Base-by-base conservation (phyloP, 495 filamentous ascomycete species). In the Penicillium coffeae region DNA sequence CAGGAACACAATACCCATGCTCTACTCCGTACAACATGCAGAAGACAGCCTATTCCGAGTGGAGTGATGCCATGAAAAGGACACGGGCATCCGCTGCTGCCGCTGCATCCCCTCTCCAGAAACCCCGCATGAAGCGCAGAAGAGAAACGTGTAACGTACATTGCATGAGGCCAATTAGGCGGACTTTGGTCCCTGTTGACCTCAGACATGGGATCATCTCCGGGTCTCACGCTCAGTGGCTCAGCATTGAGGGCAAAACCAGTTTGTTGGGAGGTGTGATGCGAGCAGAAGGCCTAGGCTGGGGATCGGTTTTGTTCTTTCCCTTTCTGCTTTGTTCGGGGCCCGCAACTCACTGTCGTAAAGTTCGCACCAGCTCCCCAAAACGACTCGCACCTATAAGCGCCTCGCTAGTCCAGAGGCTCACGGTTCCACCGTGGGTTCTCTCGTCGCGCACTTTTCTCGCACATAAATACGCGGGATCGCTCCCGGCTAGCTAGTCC, bases 261-360 rank as follows among this genome's bases (percentile, higher is more conserved):
- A 41, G 19, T 41, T 13, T 8, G 38, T 25, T 41, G 38, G 14
- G 38, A 12, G 42, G 5, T 7, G n/a, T 8, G 34, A 16, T 37
- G 13, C 35, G n/a, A 38, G 5, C 13, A 14, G 35, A n/a, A n/a
- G 35, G 35, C 13, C 35, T 38, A 18, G 13, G 35, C 21, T 27
- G 6, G 40, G 38, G 38, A 45, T 36, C 27, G 42, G 3, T 21
- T 27, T 8, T 6, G 41, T 48, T 48, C 62, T 57, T 55, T 65
- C 36, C 45, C 33, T 35, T 65, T 65, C 62, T 51, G 59, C 53
- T 62, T 54, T 53, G 47, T 65, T 64, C 52, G 48, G 47, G 56
- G 52, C 47, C 56, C 59, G 55, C 59, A 55, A 36, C 14, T 10
- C 25, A 10, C 10, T 5, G 25, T 5, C 25, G 10, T 10, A 30